Evolutionary conservation across 1,139 yeast genomes (phyloP), one percentile per base, ranked within the genome.

Genomic region (Debaryomyces robertsiae): DNA sequence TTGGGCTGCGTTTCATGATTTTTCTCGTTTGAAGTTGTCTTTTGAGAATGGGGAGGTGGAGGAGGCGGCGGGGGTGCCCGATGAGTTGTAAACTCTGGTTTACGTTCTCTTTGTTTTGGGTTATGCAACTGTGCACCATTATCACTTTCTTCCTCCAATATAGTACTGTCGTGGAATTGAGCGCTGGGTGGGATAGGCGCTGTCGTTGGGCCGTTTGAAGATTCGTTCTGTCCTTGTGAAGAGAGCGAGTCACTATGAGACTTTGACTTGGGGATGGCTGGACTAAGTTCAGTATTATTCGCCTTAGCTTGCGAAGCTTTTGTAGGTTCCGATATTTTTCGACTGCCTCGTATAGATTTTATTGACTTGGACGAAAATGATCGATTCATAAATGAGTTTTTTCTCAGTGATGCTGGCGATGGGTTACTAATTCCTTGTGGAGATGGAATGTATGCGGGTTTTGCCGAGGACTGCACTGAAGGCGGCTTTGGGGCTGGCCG

Each of bases 401-500:
- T 44, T 32, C 50, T 53, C 30, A 32, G 35, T 6, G 18, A 19
- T 4, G 43, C 38, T 2, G 60, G 53, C 2, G 61, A 49, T 11
- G 46, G 25, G 2, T 54, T 44, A 9, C 42, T 41, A n/a, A 39
- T 46, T 6, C 54, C 44, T 7, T 39, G 44, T 17, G 40, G 32
- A n/a, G 41, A 18, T 3, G 36, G 39, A 18, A 32, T 16, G 16
- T 27, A 13, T 35, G 36, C 23, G 24, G 44, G 33, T 38, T 30
- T 31, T 5, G 42, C 18, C 3, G 27, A 29, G 15, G 47, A 16
- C 17, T 36, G 30, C 14, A 35, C 46, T 38, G 56, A 47, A 3
- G 77, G 78, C 1, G 78, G 78, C 46, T 76, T 77, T 32, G 89
- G 89, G 0, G 89, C 86, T 0, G 88, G 87, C 46, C 88, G 66